A percentile compares a stretch with the other conserved stretches of the same genome.
Conservation (phyloP, 306 rosid species). For the Trifolium fragiferum region DNA sequence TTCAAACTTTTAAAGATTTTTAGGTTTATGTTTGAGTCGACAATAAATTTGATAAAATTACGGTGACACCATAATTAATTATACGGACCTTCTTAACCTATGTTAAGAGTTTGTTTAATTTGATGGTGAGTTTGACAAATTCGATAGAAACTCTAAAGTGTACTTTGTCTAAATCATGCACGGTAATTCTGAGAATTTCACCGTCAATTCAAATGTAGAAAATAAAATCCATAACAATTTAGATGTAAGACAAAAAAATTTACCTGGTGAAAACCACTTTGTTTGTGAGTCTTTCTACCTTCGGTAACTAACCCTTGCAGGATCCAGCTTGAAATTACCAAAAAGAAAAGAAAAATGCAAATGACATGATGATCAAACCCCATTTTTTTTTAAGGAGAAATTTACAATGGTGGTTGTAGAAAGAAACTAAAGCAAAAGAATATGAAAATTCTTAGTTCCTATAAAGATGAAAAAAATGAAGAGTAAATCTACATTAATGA, state of each 20-base stretch:
- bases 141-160: background rate
- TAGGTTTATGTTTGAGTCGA: too few species aligned
- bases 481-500: conserved; percentile 42
- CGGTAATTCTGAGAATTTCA: background rate
- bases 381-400: conserved; percentile 51
- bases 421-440: background rate
- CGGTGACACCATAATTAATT: too few species aligned
- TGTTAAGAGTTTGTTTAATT: background rate
- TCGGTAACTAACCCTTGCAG: conserved; percentile 63
- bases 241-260: background rate
- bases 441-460: conserved; percentile 4
- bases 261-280: conserved; percentile 51
- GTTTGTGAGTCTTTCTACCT: conserved; percentile 59
- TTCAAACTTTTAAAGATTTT: too few species aligned
- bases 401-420: background rate
- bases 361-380: conserved; percentile 33
- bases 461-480: background rate
- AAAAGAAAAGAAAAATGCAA: conserved; percentile 51
- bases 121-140: background rate
- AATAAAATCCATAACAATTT: background rate
- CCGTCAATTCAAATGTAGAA: background rate
- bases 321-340: conserved; percentile 59
- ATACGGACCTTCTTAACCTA: background rate
- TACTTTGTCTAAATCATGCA: too few species aligned
- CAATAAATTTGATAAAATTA: too few species aligned